Percentiles rank a stretch among this genome's conserved stretches.
Conservation (phyloP, 306 rosid genomes). For the Begonia masoniana region DNA sequence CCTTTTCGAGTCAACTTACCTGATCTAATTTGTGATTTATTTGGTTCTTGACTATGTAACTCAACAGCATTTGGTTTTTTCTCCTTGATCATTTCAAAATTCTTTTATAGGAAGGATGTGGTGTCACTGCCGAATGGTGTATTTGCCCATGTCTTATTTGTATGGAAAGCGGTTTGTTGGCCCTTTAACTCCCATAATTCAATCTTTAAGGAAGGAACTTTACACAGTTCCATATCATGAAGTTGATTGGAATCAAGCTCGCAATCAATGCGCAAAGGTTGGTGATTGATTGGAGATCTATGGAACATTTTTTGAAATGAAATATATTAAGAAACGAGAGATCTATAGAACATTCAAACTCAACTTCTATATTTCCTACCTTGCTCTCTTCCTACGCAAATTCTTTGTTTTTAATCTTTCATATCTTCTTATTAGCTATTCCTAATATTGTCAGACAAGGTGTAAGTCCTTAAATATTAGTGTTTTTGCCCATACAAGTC, state of each 20-base stretch:
- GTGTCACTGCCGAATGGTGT: conserved; percentile 29
- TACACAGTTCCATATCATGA: conserved; percentile 52
- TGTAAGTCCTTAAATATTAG: no score
- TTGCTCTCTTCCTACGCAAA: neutral
- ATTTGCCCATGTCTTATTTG: conserved; percentile 31
- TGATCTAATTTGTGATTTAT: no score
- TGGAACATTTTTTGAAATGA: neutral
- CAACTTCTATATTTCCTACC: neutral
- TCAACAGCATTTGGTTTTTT: neutral
- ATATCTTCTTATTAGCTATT: neutral
- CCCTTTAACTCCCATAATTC: conserved; percentile 57
- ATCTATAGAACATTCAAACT: no score
- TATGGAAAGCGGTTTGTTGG: conserved; percentile 47
- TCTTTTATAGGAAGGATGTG: conserved; percentile 22
- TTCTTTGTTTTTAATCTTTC: neutral
- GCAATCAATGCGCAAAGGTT: conserved; percentile 72
- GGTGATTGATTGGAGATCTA: conserved; percentile 36
- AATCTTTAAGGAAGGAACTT: conserved; percentile 74
- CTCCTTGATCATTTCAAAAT: neutral
- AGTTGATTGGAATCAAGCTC: conserved; percentile 65
- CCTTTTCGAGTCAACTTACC: no score
- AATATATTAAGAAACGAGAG: no score
- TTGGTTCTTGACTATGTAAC: no score
- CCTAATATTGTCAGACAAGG: conserved; percentile 1
- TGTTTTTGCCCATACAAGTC: no score